phyloP scores from a whole-genome alignment of 2,329 filamentous ascomycete genomes.

The Aspergillus cejpii region DNA sequence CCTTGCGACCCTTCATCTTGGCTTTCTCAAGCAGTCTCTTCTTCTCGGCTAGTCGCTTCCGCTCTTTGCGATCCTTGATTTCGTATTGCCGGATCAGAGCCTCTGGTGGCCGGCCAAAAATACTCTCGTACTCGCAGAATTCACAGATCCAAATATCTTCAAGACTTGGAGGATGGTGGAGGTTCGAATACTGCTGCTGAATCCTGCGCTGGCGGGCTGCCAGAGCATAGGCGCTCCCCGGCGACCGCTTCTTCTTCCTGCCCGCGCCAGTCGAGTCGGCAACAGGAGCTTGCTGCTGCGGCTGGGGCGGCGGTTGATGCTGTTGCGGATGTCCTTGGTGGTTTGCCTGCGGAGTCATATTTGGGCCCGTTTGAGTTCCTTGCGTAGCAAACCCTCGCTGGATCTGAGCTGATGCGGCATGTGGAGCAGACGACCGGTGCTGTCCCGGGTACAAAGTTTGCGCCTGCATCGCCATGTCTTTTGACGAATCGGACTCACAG shows the following conservation, averaged over 20 bases:
- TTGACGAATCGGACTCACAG: slow-evolving; percentile 81
- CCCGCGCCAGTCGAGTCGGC: slow-evolving; percentile 44
- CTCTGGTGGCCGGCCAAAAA: slow-evolving; percentile 80
- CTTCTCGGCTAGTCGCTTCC: slow-evolving; percentile 79
- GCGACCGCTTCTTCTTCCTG: slow-evolving; percentile 60
- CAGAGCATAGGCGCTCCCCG: slow-evolving; percentile 63
- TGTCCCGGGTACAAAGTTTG: slow-evolving; percentile 41
- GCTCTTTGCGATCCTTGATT: slow-evolving; percentile 80
- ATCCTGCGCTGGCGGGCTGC: slow-evolving; percentile 73
- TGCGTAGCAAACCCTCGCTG: slow-evolving; percentile 45
- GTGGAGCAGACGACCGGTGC: slow-evolving; percentile 29
- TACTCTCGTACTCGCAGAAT: slow-evolving; percentile 95
- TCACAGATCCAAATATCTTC: slow-evolving; percentile 93
- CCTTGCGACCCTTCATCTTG: slow-evolving; percentile 86
- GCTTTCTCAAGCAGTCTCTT: slow-evolving; percentile 81
- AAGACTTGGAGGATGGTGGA: slow-evolving; percentile 60
- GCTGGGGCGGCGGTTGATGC: slow-evolving; percentile 15
- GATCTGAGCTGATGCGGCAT: slow-evolving; percentile 29
- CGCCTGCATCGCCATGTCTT: slow-evolving; percentile 68
- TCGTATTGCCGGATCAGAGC: slow-evolving; percentile 88
- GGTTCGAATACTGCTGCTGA: slow-evolving; percentile 69
- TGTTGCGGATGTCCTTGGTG: slow-evolving; percentile 17
- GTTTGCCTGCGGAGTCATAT: slow-evolving; percentile 35
- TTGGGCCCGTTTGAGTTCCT: slow-evolving; percentile 52
- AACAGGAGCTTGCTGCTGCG: slow-evolving; percentile 35